Base-by-base conservation (phyloP, 1,284 basidiomycete genomes). In the Boletus semigastroideus region DNA sequence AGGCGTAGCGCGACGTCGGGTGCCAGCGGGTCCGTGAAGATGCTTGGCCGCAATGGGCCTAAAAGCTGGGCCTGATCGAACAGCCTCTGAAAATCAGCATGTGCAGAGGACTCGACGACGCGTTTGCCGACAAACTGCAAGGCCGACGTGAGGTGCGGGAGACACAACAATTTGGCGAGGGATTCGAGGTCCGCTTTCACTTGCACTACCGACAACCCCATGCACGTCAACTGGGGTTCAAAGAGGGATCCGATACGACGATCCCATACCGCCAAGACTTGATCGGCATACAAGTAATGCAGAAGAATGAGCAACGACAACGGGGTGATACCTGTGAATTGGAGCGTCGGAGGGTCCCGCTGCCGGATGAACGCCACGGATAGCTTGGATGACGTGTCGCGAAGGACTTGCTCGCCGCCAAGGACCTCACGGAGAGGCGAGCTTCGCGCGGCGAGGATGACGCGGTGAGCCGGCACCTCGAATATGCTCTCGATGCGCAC, bases 271-370 rank as follows among this genome's bases (percentile, higher is more conserved):
- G 92, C 83, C 8, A 91, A 77, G 0, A 95, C 68, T 27, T 87
- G 80, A 67, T 98, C 95, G 3, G 90, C 83, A 72, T 98, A 98
- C 12, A 98, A 67, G 65, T 96, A 98, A 43, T 87, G 80, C 16
- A 97, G 67, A 7, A 98, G 74, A 22, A 98, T 78, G 10, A 98
- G 78, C 5, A 88, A 72, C 0, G 92, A 77, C 4, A 94, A 72
- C 0, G 87, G 75, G 41, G 82, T 79, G 57, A 80, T 82, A 3
- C 82, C 80, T 0, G 67, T 60, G 37, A 90, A 59, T 5, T 61
- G 64, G 27, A 85, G 62, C 48, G 67, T 33, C 2, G 58, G 44
- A 61, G 48, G 66, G 43, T 4, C 39, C 4, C 3, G 17, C 41
- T 6, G 58, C 1, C 55, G 39, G 6, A 20, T 25, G n/a, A 68